Percentiles rank a stretch among this genome's conserved stretches.
These are phyloP conservation scores for Pseudogymnoascus verrucosus DNA, from an alignment of 2,329 filamentous ascomycete species.

Conservation along the genomic window DNA sequence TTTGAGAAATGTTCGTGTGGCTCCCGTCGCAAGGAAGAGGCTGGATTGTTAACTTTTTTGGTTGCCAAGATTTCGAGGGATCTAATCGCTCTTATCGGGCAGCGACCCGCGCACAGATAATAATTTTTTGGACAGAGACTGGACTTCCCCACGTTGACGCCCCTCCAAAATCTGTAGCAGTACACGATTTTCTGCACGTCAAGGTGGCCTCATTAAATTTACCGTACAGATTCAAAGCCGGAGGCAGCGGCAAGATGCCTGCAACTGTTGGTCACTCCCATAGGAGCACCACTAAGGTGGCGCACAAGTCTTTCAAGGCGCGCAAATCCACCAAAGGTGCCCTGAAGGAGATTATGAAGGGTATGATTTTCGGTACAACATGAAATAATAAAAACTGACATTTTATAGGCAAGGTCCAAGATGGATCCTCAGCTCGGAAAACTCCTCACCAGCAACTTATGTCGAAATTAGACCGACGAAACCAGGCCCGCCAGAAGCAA, in stretches of 20 bases:
- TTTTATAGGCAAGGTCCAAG: slow-evolving; percentile 62
- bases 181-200: slow-evolving; percentile 18
- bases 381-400: slow-evolving; percentile 11
- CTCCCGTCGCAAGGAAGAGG: slow-evolving; percentile 1
- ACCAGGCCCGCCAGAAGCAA: slow-evolving; percentile 88
- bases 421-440: slow-evolving; percentile 68
- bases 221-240: slow-evolving; percentile 84
- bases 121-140: slow-evolving; percentile 9
- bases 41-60: slow-evolving; percentile 10
- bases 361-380: slow-evolving; percentile 36
- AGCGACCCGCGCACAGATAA: slow-evolving; percentile 9
- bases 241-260: slow-evolving; percentile 67
- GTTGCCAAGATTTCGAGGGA: slow-evolving; percentile 5
- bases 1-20: background rate
- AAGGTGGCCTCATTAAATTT: slow-evolving; percentile 53
- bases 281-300: slow-evolving; percentile 80
- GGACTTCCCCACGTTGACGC: slow-evolving; percentile 4
- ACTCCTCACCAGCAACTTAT: slow-evolving; percentile 94
- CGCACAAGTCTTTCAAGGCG: slow-evolving; percentile 88
- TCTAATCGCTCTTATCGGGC: slow-evolving; percentile 10
- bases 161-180: background rate
- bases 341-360: slow-evolving; percentile 78
- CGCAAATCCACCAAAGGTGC: slow-evolving; percentile 83
- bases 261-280: slow-evolving; percentile 71
- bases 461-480: slow-evolving; percentile 92